phyloP scores from a whole-genome alignment of 345 rosid species.

The Acer campestre region DNA sequence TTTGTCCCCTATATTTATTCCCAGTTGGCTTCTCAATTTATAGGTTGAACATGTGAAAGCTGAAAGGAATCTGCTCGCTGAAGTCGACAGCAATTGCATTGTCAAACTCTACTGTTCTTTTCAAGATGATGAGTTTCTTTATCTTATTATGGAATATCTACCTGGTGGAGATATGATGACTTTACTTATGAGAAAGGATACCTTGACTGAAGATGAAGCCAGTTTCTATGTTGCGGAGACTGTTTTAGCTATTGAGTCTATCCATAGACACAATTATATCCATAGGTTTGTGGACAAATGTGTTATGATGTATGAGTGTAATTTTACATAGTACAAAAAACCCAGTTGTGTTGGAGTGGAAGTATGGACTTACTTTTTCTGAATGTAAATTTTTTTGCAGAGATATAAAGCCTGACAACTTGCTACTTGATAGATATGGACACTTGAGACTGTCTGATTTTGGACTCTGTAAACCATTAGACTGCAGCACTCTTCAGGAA shows the following conservation, averaged over 20 bases:
- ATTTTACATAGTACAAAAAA: constrained; percentile 1
- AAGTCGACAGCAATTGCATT: constrained; percentile 96
- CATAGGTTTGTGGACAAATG: constrained; percentile 58
- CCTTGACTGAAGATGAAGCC: constrained; percentile 83
- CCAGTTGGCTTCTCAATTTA: constrained; percentile 13
- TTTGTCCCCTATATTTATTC: constrained; percentile 13
- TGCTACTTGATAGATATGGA: constrained; percentile 83
- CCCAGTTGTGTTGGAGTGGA: background rate
- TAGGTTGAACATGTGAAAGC: constrained; percentile 97
- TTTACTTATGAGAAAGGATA: constrained; percentile 94
- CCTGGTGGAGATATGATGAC: constrained; percentile 99
- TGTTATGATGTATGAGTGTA: background rate
- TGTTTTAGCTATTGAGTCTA: constrained; percentile 89
- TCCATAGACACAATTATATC: constrained; percentile 88
- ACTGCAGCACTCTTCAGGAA: constrained; percentile 77
- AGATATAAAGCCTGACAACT: constrained; percentile 94
- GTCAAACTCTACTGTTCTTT: constrained; percentile 93
- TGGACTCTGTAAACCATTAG: constrained; percentile 92
- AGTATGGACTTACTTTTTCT: constrained; percentile 7
- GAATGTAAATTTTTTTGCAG: constrained; percentile 39
- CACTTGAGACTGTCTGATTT: constrained; percentile 94
- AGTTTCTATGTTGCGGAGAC: constrained; percentile 87
- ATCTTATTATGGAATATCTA: constrained; percentile 92
- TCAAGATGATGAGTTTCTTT: constrained; percentile 89
- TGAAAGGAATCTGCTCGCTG: constrained; percentile 94